A percentile compares a stretch with the other conserved stretches of the same genome.
These are phyloP conservation scores for Tulasnella sp. DNA, from an alignment of 768 basidiomycete genomes.

Conservation along the genomic window DNA sequence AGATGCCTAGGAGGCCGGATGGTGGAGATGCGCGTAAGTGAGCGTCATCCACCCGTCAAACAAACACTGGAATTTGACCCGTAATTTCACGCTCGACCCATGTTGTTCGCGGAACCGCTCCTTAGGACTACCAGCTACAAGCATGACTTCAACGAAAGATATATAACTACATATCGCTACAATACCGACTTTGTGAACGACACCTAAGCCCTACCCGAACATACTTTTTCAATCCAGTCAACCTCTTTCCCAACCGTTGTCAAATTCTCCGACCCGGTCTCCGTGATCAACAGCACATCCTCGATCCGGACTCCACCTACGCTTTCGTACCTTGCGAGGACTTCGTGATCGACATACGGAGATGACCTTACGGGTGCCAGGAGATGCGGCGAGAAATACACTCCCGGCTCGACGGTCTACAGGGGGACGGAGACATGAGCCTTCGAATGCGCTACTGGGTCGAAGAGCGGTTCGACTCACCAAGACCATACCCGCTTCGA, in stretches of 20 bases:
- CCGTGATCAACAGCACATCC: conserved; percentile 75
- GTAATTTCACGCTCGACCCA: too few relatives aligned
- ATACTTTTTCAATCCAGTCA: conserved; percentile 71
- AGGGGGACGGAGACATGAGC: background rate
- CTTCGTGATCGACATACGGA: conserved; percentile 53
- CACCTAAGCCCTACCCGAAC: conserved; percentile 42
- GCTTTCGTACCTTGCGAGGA: conserved; percentile 56
- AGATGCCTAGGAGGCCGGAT: too few relatives aligned
- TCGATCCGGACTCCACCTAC: conserved; percentile 94
- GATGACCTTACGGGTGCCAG: conserved; percentile 54
- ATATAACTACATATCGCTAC: background rate
- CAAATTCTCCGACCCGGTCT: conserved; percentile 65
- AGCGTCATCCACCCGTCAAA: too few relatives aligned
- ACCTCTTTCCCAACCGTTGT: conserved; percentile 77
- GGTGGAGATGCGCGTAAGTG: too few relatives aligned
- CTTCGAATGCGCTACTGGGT: background rate
- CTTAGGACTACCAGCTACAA: too few relatives aligned
- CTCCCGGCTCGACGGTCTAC: conserved; percentile 84
- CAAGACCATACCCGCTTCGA: conserved; percentile 75
- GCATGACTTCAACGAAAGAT: background rate
- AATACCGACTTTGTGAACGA: background rate
- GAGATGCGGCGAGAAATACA: conserved; percentile 75
- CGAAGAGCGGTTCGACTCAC: conserved; percentile 34
- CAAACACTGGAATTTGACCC: too few relatives aligned
- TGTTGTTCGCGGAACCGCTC: too few relatives aligned